A percentile compares a stretch with the other conserved stretches of the same genome.
phyloP scores from a whole-genome alignment of 148 eudicot genomes.

The Camellia japonica region DNA sequence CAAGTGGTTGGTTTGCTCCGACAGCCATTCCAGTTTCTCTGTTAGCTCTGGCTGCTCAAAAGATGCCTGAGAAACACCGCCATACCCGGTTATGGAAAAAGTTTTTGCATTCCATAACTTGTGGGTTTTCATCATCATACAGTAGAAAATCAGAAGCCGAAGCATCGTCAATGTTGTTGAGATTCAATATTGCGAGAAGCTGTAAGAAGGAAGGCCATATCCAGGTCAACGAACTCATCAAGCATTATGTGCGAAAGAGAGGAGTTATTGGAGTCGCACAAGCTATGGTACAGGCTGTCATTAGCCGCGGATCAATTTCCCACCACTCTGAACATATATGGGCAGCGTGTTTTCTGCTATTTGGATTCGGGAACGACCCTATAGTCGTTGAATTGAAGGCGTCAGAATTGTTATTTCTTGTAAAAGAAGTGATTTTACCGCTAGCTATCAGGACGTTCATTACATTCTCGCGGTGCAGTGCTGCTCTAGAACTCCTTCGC shows the following conservation, averaged over 20 bases:
- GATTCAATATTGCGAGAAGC: constrained; percentile 79
- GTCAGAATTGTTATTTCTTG: constrained; percentile 57
- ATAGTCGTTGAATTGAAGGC: constrained; percentile 72
- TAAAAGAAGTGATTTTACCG: constrained; percentile 75
- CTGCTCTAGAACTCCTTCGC: constrained; percentile 88
- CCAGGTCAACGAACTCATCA: constrained; percentile 63
- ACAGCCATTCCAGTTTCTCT: constrained; percentile 65
- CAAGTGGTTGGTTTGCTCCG: constrained; percentile 95
- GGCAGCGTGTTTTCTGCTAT: constrained; percentile 86
- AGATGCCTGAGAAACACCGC: constrained; percentile 65
- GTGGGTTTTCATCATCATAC: constrained; percentile 66
- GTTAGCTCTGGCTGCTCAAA: constrained; percentile 75
- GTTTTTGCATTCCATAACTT: constrained; percentile 58
- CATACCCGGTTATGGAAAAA: constrained; percentile 58
- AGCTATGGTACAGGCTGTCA: constrained; percentile 73
- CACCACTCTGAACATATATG: constrained; percentile 73
- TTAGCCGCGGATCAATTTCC: constrained; percentile 43
- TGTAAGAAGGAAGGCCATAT: constrained; percentile 64
- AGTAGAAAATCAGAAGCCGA: constrained; percentile 73
- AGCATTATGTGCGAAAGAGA: constrained; percentile 71
- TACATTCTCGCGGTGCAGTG: constrained; percentile 75
- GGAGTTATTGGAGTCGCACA: constrained; percentile 67
- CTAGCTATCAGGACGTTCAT: constrained; percentile 74
- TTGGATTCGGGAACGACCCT: constrained; percentile 81
- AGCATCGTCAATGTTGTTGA: constrained; percentile 72